These are phyloP conservation scores for Ascochyta rabiei DNA, from an alignment of 2,329 filamentous ascomycete species.

Conservation along the genomic window DNA sequence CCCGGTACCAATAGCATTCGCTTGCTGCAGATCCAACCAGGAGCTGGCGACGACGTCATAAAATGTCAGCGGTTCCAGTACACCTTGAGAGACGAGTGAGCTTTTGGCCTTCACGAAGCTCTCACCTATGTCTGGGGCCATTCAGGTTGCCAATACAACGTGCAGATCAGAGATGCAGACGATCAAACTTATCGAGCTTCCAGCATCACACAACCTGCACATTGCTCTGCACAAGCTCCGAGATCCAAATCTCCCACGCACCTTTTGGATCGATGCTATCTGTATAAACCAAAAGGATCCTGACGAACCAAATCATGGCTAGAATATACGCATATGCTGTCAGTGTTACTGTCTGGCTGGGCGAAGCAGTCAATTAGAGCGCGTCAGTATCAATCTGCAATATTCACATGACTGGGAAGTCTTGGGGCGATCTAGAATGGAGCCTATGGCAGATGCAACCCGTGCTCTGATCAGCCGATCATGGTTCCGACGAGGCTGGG, in stretches of 20 bases:
- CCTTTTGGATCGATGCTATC: conserved; percentile 29
- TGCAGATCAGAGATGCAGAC: not conserved
- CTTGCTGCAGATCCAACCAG: not conserved
- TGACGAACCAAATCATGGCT: conserved; percentile 35
- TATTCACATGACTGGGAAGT: not conserved
- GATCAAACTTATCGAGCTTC: not conserved
- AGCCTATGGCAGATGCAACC: not conserved
- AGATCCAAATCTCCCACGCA: conserved; percentile 2
- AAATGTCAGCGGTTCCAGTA: not conserved
- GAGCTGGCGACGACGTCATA: not conserved
- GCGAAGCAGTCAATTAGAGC: conserved; percentile 5
- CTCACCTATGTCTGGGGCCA: conserved; percentile 19
- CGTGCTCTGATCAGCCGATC: conserved; percentile 7
- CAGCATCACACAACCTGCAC: not conserved
- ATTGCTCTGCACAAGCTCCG: conserved; percentile 9
- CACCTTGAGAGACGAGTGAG: not conserved
- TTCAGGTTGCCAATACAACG: not conserved
- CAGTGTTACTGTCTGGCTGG: conserved; percentile 36
- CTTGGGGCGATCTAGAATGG: no score
- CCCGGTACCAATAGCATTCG: not conserved
- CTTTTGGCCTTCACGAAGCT: conserved; percentile 6
- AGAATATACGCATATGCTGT: conserved; percentile 32
- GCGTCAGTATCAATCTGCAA: not conserved
- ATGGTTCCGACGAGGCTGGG: conserved; percentile 18
- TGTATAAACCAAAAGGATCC: conserved; percentile 32